phyloP scores from a whole-genome alignment of 169 alveolate genomes.

The Plasmodium sp. region DNA sequence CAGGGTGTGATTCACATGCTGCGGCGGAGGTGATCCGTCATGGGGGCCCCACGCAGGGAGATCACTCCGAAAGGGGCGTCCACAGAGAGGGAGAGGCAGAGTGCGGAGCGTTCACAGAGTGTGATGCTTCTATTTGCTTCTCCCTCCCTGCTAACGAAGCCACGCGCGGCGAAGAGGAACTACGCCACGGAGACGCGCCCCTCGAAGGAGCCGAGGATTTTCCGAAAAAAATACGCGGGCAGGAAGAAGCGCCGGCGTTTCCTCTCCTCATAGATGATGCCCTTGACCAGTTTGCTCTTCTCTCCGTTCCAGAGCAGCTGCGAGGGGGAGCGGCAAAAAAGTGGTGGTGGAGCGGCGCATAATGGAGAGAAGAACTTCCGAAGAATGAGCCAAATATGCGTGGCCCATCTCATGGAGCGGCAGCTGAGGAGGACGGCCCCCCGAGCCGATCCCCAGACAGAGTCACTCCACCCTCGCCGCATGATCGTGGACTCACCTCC shows the following conservation, averaged over 20 bases:
- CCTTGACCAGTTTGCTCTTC: constrained; percentile 49
- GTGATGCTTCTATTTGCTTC: not conserved
- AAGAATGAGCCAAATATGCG: not conserved
- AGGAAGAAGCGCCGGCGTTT: constrained; percentile 16
- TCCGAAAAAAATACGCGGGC: constrained; percentile 39
- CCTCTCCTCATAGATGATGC: constrained; percentile 40
- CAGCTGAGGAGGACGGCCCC: not conserved
- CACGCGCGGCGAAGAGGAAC: not conserved
- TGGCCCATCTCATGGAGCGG: not conserved
- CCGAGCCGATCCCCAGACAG: not conserved
- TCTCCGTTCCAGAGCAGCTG: constrained; percentile 62
- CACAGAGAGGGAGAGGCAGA: too few species aligned
- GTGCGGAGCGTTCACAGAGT: too few species aligned
- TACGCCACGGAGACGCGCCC: not conserved
- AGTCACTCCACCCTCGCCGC: not conserved
- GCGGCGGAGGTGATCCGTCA: not conserved
- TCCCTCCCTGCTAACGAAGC: not conserved
- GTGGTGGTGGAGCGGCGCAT: not conserved
- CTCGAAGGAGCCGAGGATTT: constrained; percentile 37
- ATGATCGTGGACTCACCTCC: constrained; percentile 1
- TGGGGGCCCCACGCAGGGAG: not conserved
- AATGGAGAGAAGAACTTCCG: not conserved
- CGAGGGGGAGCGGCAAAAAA: not conserved
- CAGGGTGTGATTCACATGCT: constrained; percentile 26
- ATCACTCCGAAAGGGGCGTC: too few species aligned